Evolutionary conservation across 2,329 filamentous ascomycete species (phyloP).

Genomic region (Cladophialophora psammophila): DNA sequence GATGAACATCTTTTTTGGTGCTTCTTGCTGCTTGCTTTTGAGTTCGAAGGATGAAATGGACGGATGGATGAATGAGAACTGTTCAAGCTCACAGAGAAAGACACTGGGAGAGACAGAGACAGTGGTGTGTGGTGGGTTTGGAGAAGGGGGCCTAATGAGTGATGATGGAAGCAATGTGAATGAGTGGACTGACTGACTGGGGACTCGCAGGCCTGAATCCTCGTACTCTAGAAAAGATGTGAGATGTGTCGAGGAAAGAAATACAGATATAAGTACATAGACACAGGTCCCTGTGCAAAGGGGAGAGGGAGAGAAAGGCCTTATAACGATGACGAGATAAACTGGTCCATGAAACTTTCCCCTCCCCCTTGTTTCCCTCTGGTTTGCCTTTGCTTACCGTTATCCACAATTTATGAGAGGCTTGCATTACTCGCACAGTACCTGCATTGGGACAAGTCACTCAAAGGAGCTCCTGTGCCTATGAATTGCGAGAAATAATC

Average conservation of each 20-base stretch:
- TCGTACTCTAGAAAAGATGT: too few species aligned
- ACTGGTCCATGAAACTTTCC: not conserved
- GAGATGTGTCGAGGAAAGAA: too few species aligned
- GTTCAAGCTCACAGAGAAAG: too few species aligned
- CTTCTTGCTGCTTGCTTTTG: not conserved
- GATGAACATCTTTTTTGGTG: not conserved
- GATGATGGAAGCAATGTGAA: too few species aligned
- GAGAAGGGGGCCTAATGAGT: too few species aligned
- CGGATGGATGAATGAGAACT: too few species aligned
- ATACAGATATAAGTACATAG: too few species aligned
- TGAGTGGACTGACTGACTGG: too few species aligned
- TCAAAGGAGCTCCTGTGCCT: not conserved
- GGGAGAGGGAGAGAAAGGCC: not conserved
- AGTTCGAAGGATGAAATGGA: not conserved
- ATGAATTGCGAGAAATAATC: not conserved
- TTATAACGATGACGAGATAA: not conserved
- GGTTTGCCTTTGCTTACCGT: not conserved
- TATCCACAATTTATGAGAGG: slow-evolving; percentile 2
- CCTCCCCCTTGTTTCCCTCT: not conserved
- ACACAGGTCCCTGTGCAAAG: not conserved
- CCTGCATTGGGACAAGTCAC: not conserved
- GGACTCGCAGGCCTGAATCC: too few species aligned
- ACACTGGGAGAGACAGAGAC: not conserved
- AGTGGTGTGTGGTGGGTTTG: too few species aligned
- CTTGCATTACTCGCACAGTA: slow-evolving; percentile 1